A percentile compares a stretch with the other conserved stretches of the same genome.
Conservation (phyloP, 2,329 filamentous ascomycete species). For the Aspergillus japonicus region DNA sequence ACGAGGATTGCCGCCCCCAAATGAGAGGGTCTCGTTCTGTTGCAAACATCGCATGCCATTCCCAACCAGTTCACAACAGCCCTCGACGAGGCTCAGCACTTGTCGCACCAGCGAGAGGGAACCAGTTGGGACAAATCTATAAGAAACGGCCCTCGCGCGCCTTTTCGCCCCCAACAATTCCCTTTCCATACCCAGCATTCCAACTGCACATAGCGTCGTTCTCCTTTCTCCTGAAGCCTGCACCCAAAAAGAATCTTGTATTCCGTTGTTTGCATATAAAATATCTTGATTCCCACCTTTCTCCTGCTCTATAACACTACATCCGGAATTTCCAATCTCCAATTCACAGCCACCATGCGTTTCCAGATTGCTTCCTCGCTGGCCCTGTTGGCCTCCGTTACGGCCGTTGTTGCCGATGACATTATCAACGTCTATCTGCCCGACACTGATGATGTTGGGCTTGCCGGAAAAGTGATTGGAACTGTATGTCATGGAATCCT, state of each 20-base stretch:
- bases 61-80: background rate
- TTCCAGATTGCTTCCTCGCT: conserved; percentile 19
- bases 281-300: background rate
- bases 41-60: background rate
- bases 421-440: conserved; percentile 8
- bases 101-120: background rate
- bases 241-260: background rate
- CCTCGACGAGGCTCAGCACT: background rate
- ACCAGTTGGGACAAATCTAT: background rate
- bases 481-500: conserved; percentile 7
- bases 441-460: background rate
- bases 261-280: background rate
- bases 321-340: background rate
- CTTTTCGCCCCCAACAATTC: background rate
- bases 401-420: conserved; percentile 21
- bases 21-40: background rate
- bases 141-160: background rate
- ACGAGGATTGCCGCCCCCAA: background rate
- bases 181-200: background rate
- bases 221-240: background rate
- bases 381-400: conserved; percentile 27
- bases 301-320: background rate
- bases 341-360: conserved; percentile 12
- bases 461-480: conserved; percentile 15
- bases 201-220: background rate